phyloP scores from a whole-genome alignment of 441 rosid genomes.

The Metrosideros polymorpha region DNA sequence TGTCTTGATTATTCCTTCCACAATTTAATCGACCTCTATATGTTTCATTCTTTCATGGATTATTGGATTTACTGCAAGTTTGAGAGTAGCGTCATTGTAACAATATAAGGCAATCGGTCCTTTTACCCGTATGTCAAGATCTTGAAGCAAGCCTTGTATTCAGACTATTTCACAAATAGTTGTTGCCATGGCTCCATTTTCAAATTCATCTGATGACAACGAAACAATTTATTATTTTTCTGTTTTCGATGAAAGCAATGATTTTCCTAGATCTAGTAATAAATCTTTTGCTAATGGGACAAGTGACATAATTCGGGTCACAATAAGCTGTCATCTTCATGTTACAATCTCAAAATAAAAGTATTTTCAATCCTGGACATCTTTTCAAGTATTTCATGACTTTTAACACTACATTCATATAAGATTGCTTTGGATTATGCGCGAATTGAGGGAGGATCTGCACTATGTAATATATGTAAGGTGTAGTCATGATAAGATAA shows the following conservation, averaged over 20 bases:
- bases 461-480: neutral
- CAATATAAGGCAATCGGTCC: neutral
- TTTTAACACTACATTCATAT: neutral
- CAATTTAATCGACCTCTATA: neutral
- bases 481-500: neutral
- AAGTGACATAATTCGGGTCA: neutral
- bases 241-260: neutral
- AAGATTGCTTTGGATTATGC: too few relatives aligned
- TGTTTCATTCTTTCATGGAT: neutral
- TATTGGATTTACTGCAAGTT: neutral
- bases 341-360: neutral
- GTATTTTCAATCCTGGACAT: neutral
- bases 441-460: fast-evolving
- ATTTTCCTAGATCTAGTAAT: fast-evolving
- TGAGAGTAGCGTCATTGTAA: neutral
- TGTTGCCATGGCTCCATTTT: neutral
- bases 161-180: fast-evolving
- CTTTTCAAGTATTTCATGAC: neutral
- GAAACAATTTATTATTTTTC: fast-evolving
- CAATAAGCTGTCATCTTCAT: neutral
- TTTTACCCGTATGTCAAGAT: neutral
- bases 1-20: neutral
- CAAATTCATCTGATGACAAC: fast-evolving
- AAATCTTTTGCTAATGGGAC: fast-evolving
- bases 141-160: neutral